Evolutionary conservation across 192 early-diverging fungal genomes (phyloP), one percentile per base, ranked within the genome.

Genomic region (Gonapodya sp.): DNA sequence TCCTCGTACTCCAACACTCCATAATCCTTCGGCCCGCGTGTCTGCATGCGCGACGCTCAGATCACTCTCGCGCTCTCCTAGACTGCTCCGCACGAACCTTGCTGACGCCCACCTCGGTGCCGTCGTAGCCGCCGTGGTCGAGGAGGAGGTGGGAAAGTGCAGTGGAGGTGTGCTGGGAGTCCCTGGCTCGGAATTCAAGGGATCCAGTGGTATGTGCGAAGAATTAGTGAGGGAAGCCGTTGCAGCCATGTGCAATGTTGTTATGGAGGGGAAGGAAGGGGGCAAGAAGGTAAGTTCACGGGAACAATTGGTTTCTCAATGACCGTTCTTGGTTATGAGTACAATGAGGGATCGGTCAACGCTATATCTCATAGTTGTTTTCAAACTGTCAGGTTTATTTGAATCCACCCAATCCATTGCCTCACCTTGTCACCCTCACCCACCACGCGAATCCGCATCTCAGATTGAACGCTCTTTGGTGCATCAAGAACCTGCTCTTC

Each of bases 201-300:
- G n/a, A n/a, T n/a, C n/a, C n/a, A 79, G 32, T 31, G 36, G 36
- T 31, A 79, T 31, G 79, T 35, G 34, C 79, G 73, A 79, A 35
- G 0, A 18, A 31, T 79, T 31, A 64, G 46, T 64, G 46, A 64
- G 46, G 46, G 46, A 64, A 24, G 94, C 94, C 1, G 91, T 89
- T 37, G 95, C 93, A 1, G 92, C 93, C 0, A 81, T 96, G 0
- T 95, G 95, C 84, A 96, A 96, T 78, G 88, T 96, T 64, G 92
- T 94, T 1, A 82, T 96, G 31, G 94, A 95, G 46, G 46, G 46
- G 46, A 64, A 64, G 24, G 46, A 64, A 24, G 8, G 8, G 46
- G 46, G 46, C 8, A 64, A 64, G 46, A 64, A 64, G 46, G 46
- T 64, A 64, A 16, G 46, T 8, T 64, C 24, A 8, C 24, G 46